Evolutionary conservation across 2,329 filamentous ascomycete genomes (phyloP), one percentile per base, ranked within the genome.

Genomic region (Fusarium sp.): DNA sequence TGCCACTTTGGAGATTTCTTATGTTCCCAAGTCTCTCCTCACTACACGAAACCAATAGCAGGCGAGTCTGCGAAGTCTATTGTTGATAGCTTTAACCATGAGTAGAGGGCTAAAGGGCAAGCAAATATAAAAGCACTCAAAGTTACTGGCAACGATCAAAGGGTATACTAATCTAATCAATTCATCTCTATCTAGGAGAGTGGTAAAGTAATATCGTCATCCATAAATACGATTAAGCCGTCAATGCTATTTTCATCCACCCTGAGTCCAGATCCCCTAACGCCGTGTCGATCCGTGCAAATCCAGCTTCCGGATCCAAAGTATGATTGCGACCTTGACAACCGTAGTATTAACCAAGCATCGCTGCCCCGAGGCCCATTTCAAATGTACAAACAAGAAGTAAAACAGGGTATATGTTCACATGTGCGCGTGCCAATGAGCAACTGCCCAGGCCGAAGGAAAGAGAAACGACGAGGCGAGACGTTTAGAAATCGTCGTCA

Each of bases 401-500:
- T 31, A 68, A 69, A 62, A 59, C 60, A 71, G 74, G 74, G 75
- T 78, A 78, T 78, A 76, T 70, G 68, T 67, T 62, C 47, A 59
- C 53, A 64, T 72, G 44, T 73, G 56, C 54, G 65, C 56, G 53
- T 55, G 62, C 56, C 60, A 25, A 39, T 27, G 31, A 35, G 49
- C 52, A 38, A 45, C n/a, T 29, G 44, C 59, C 45, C 52, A 68
- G 49, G 47, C 25, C 49, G 50, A 50, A 62, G 56, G 31, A 64
- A 60, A 54, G 45, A 49, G 41, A 60, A 64, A 50, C n/a, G 27
- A 41, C 13, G 33, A 56, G 45, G 68, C 65, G 66, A 78, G 49
- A 53, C 71, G 81, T 87, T 88, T 93, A 98, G 81, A 99, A 99
- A 86, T 99, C 96, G 75, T 98, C 95, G 76, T 98, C 95, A 79